Conservation (phyloP, 2,329 filamentous ascomycete genomes). For the Xylariaceae sp. region DNA sequence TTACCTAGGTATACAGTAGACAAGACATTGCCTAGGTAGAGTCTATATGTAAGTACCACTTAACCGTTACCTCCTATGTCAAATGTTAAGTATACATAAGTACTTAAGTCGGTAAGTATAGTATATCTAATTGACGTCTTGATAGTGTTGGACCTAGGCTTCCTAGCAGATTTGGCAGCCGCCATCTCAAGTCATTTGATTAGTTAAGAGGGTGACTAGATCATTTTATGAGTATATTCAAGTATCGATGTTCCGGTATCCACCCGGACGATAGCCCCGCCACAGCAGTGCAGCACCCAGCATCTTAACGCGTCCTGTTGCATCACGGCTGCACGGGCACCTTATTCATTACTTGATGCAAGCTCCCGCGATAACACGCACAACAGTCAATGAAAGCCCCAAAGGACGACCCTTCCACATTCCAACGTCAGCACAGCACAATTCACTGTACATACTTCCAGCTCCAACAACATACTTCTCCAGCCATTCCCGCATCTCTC, state of each 20-base stretch:
- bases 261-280: slow-evolving; percentile 23
- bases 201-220: too few species aligned
- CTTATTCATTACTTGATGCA: not conserved
- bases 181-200: too few species aligned
- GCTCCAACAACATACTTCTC: not conserved
- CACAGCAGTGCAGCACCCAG: not conserved
- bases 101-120: too few species aligned
- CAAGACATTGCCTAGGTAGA: too few species aligned
- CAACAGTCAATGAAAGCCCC: not conserved
- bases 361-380: slow-evolving; percentile 1
- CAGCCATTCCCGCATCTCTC: slow-evolving; percentile 2
- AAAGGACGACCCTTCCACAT: not conserved
- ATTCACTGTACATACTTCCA: not conserved
- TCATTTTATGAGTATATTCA: not conserved
- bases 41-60: too few species aligned
- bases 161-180: too few species aligned
- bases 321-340: slow-evolving; percentile 2
- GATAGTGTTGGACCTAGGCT: too few species aligned
- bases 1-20: too few species aligned
- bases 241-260: not conserved
- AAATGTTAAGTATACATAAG: too few species aligned
- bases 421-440: not conserved
- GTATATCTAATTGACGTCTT: too few species aligned
- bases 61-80: too few species aligned
- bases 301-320: slow-evolving; percentile 3